A percentile compares a stretch with the other conserved stretches of the same genome.
These are phyloP conservation scores for Apium graveolens DNA, from an alignment of 129 eudicot genomes.

Conservation along the genomic window DNA sequence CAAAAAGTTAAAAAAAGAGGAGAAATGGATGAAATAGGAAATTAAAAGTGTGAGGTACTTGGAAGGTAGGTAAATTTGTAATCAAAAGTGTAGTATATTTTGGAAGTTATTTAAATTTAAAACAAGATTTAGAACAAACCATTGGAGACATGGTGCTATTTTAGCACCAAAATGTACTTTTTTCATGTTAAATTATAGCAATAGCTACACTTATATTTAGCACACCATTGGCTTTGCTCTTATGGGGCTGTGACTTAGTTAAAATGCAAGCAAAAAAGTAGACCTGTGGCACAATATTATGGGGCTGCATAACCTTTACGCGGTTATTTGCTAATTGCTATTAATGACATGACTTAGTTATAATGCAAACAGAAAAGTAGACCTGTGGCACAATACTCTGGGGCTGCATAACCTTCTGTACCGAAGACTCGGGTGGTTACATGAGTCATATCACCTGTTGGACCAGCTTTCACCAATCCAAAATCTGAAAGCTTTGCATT, in stretches of 20 bases:
- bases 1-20: no score
- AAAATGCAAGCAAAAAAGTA: background rate
- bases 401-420: slow-evolving; percentile 64
- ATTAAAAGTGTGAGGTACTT: no score
- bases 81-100: no score
- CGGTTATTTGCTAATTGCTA: background rate
- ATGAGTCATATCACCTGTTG: slow-evolving; percentile 41
- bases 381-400: slow-evolving; percentile 63
- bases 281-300: slow-evolving; percentile 55
- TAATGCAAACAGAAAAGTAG: background rate
- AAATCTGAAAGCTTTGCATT: slow-evolving; percentile 75
- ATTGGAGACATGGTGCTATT: no score
- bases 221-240: no score
- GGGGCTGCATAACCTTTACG: slow-evolving; percentile 56
- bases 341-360: background rate
- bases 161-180: no score
- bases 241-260: background rate
- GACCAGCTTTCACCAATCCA: slow-evolving; percentile 70
- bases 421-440: slow-evolving; percentile 58
- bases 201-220: no score
- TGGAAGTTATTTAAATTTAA: no score
- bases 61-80: no score
- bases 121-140: no score
- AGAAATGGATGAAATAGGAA: no score
- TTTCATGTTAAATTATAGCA: no score